Percentiles rank a stretch among this genome's conserved stretches.
These are phyloP conservation scores for Candolleomyces eurysporus DNA, from an alignment of 768 basidiomycete species.

Conservation along the genomic window DNA sequence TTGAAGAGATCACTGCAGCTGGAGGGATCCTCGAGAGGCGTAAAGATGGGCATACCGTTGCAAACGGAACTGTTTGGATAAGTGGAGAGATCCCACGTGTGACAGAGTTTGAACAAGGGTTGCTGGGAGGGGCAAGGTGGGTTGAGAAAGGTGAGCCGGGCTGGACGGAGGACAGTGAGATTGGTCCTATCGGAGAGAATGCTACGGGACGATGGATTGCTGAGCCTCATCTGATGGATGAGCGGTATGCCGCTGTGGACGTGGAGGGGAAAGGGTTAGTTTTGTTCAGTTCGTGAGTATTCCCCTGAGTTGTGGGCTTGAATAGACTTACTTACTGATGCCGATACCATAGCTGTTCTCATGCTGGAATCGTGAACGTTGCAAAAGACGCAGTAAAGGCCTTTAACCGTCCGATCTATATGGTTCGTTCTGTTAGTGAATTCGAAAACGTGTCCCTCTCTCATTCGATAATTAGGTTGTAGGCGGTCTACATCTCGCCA, in stretches of 20 bases:
- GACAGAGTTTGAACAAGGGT: constrained; percentile 65
- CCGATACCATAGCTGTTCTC: constrained; percentile 39
- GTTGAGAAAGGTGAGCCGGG: constrained; percentile 24
- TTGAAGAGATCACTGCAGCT: constrained; percentile 55
- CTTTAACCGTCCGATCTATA: constrained; percentile 70
- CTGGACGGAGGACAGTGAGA: neutral
- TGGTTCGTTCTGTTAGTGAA: constrained; percentile 41
- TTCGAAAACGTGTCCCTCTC: neutral
- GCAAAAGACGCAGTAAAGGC: constrained; percentile 62
- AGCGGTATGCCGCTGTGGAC: constrained; percentile 75
- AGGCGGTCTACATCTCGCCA: constrained; percentile 83
- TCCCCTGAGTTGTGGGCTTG: neutral
- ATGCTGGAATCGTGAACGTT: constrained; percentile 87
- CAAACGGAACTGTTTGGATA: constrained; percentile 63
- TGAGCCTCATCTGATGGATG: constrained; percentile 79
- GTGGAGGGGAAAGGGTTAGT: constrained; percentile 80
- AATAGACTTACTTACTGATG: neutral
- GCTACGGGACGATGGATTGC: constrained; percentile 43
- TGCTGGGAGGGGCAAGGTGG: constrained; percentile 70
- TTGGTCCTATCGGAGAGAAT: neutral
- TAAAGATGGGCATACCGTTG: constrained; percentile 61
- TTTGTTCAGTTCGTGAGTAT: constrained; percentile 77
- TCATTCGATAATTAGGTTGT: constrained; percentile 47
- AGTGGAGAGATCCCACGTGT: constrained; percentile 80
- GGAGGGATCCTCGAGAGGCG: constrained; percentile 59